Percentiles rank a stretch among this genome's conserved stretches.
These are phyloP conservation scores for Aspergillus baeticus DNA, from an alignment of 495 filamentous ascomycete species.

Conservation along the genomic window DNA sequence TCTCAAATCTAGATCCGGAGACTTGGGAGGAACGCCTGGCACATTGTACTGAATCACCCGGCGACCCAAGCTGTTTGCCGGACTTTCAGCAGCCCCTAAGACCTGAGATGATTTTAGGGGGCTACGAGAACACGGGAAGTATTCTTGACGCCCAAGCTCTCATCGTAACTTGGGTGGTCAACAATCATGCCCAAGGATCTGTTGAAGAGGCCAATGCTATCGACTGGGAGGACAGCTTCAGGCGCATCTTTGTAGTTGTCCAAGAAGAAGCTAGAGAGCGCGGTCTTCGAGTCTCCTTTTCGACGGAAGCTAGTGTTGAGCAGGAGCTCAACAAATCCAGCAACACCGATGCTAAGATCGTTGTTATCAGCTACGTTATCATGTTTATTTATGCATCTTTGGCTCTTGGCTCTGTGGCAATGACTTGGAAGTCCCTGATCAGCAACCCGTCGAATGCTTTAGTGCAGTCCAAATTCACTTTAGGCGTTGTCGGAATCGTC, in stretches of 20 bases:
- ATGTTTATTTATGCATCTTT: constrained; percentile 98
- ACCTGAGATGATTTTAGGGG: constrained; percentile 82
- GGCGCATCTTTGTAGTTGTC: constrained; percentile 62
- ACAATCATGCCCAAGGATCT: constrained; percentile 75
- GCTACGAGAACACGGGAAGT: constrained; percentile 63
- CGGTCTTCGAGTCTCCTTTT: constrained; percentile 87
- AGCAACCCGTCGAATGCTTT: constrained; percentile 78
- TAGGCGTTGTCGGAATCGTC: constrained; percentile 86
- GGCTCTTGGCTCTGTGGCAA: constrained; percentile 81
- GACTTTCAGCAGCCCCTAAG: constrained; percentile 82
- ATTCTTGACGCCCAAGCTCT: constrained; percentile 76
- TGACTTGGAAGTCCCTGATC: constrained; percentile 70
- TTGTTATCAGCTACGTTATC: constrained; percentile 94
- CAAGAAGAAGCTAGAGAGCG: constrained; percentile 77
- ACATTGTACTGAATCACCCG: constrained; percentile 72
- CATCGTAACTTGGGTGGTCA: constrained; percentile 94
- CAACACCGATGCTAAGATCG: constrained; percentile 96
- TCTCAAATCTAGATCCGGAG: constrained; percentile 56
- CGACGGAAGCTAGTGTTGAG: constrained; percentile 88
- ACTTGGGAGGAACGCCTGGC: constrained; percentile 68
- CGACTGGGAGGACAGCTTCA: constrained; percentile 85
- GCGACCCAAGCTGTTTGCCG: constrained; percentile 70
- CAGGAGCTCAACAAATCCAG: constrained; percentile 92
- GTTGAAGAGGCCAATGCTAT: constrained; percentile 66
- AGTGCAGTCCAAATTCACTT: constrained; percentile 92